These are phyloP conservation scores for Metarhizium rileyi DNA, from an alignment of 2,329 filamentous ascomycete genomes.

Conservation along the genomic window DNA sequence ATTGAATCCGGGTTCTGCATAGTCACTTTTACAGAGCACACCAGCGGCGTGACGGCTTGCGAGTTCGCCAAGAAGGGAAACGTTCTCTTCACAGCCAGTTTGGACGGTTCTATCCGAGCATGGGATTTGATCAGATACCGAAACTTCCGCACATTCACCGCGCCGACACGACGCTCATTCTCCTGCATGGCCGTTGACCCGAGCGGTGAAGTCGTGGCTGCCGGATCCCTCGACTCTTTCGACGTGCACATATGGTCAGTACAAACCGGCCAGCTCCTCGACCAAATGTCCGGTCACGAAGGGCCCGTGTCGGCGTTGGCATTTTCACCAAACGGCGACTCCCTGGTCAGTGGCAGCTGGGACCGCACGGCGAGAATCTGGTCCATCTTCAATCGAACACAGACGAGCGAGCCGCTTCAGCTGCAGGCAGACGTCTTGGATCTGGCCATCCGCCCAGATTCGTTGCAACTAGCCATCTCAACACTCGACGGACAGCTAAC, in stretches of 20 bases:
- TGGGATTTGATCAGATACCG: conserved; percentile 95
- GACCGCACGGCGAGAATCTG: conserved; percentile 91
- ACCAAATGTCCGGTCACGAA: conserved; percentile 85
- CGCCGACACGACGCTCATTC: conserved; percentile 83
- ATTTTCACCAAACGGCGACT: conserved; percentile 78
- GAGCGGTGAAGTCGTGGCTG: conserved; percentile 90
- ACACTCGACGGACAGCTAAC: conserved; percentile 89
- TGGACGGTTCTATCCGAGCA: conserved; percentile 88
- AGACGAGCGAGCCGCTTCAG: conserved; percentile 89
- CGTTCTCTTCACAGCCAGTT: conserved; percentile 87
- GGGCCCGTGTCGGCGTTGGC: conserved; percentile 82
- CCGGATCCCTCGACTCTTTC: conserved; percentile 90
- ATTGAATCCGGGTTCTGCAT: conserved; percentile 94
- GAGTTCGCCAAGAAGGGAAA: conserved; percentile 93
- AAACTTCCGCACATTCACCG: conserved; percentile 96
- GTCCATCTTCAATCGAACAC: conserved; percentile 89
- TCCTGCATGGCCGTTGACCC: conserved; percentile 94
- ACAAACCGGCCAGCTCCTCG: conserved; percentile 89
- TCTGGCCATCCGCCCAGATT: conserved; percentile 82
- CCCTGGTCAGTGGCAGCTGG: conserved; percentile 89
- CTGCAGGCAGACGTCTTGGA: conserved; percentile 84
- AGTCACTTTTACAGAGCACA: conserved; percentile 96
- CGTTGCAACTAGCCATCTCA: conserved; percentile 80
- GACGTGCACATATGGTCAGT: conserved; percentile 98
- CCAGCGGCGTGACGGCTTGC: conserved; percentile 85